These are phyloP conservation scores for Epichloe gansuensis DNA, from an alignment of 2,329 filamentous ascomycete species.

Conservation along the genomic window DNA sequence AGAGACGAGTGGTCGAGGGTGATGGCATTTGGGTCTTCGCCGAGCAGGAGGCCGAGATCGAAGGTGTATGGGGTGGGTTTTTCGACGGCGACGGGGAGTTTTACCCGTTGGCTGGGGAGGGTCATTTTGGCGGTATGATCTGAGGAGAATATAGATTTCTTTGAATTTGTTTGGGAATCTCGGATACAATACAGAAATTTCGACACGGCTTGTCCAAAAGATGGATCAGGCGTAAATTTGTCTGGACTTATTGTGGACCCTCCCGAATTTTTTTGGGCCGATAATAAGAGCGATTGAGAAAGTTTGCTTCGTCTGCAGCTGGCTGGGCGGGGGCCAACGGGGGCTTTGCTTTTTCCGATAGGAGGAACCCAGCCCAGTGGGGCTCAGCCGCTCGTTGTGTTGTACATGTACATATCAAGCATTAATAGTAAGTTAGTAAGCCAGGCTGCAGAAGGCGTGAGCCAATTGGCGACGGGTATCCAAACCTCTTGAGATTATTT, in stretches of 20 bases:
- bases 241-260: background rate
- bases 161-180: background rate
- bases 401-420: too few species aligned
- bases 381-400: too few species aligned
- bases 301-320: too few species aligned
- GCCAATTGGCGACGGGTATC: too few species aligned
- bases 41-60: conserved; percentile 79
- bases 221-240: background rate
- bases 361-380: too few species aligned
- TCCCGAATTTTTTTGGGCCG: background rate
- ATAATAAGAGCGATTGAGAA: background rate
- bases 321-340: too few species aligned
- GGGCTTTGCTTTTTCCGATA: too few species aligned
- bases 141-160: background rate
- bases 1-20: conserved; percentile 37
- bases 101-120: conserved; percentile 26
- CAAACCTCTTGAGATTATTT: too few species aligned
- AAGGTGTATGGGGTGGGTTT: conserved; percentile 88
- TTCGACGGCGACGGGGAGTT: conserved; percentile 51
- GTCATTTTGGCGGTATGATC: conserved; percentile 17
- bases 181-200: background rate
- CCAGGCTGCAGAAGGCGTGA: too few species aligned
- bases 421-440: too few species aligned
- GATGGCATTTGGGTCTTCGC: conserved; percentile 76
- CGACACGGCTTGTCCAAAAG: background rate